Evolutionary conservation across 78 protist genomes (phyloP).

Genomic region (Acrasis kona): DNA sequence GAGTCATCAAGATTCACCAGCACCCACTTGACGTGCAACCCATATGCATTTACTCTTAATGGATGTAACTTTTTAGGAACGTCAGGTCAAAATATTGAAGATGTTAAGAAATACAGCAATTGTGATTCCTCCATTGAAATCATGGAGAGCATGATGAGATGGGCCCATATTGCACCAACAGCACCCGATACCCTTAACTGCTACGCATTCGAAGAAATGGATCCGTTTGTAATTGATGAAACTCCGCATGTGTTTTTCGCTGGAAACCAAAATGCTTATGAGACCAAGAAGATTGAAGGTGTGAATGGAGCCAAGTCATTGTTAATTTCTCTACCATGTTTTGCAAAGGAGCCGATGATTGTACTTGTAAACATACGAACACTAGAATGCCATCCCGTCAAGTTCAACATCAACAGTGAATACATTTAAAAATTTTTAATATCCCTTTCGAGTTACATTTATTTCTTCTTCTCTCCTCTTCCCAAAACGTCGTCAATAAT

Average conservation of each 20-base stretch:
- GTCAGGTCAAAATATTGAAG: constrained; percentile 22
- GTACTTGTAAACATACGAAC: not conserved
- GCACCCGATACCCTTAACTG: constrained; percentile 37
- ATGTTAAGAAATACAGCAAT: not conserved
- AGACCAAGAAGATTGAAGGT: not conserved
- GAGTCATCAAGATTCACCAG: not conserved
- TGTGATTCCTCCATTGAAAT: not conserved
- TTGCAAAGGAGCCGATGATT: not conserved
- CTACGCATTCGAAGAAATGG: constrained; percentile 22
- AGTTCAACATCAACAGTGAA: too few species aligned
- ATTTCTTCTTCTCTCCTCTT: too few species aligned
- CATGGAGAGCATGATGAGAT: not conserved
- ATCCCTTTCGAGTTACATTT: too few species aligned
- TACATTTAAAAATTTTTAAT: too few species aligned
- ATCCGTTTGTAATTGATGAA: constrained; percentile 19
- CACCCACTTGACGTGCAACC: not conserved
- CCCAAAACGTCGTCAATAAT: too few species aligned
- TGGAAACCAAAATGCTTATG: constrained; percentile 4
- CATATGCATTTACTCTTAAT: not conserved
- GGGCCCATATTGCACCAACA: constrained; percentile 22
- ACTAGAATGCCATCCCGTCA: too few species aligned
- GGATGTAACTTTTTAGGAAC: not conserved
- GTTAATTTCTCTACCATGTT: not conserved
- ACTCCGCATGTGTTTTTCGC: constrained; percentile 32
- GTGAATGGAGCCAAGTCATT: not conserved